These are phyloP conservation scores for Phytophthora multivora DNA, from an alignment of 352 stramenopile species.

Conservation along the genomic window DNA sequence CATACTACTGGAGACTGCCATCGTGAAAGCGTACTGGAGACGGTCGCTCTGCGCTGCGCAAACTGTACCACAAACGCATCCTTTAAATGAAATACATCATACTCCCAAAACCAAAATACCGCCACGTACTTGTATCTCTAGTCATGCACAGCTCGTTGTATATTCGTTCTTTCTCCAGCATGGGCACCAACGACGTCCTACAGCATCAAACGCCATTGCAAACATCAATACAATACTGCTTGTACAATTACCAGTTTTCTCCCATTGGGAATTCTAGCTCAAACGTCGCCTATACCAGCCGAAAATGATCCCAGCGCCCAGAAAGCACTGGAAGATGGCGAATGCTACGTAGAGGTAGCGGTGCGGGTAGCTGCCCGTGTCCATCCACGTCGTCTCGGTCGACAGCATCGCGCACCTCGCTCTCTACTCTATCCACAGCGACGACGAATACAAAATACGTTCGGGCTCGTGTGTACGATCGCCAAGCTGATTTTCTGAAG, in stretches of 20 bases:
- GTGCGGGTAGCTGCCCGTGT: slow-evolving; percentile 31
- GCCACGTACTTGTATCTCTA: slow-evolving; percentile 42
- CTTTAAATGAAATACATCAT: neutral
- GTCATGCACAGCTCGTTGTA: slow-evolving; percentile 58
- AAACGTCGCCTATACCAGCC: slow-evolving; percentile 44
- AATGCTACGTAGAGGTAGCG: slow-evolving; percentile 55
- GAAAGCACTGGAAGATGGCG: slow-evolving; percentile 67
- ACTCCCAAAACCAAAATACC: neutral
- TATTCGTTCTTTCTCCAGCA: slow-evolving; percentile 62
- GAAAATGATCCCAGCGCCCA: slow-evolving; percentile 66
- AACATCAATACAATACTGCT: slow-evolving; percentile 1
- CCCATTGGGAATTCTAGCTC: neutral
- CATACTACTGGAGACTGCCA: slow-evolving; percentile 65
- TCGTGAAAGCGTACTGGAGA: slow-evolving; percentile 67
- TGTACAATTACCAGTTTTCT: neutral
- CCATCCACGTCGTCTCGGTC: slow-evolving; percentile 33
- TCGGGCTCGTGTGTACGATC: no score
- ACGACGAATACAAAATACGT: no score
- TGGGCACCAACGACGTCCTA: slow-evolving; percentile 63
- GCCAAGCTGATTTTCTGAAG: slow-evolving; percentile 19
- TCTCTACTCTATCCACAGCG: no score
- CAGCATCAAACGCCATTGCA: neutral
- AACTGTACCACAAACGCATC: slow-evolving; percentile 29
- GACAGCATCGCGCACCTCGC: slow-evolving; percentile 19
- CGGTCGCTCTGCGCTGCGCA: slow-evolving; percentile 58